Evolutionary conservation across 208 protist genomes (phyloP), one percentile per base, ranked within the genome.

Genomic region (Trypanosoma mega): DNA sequence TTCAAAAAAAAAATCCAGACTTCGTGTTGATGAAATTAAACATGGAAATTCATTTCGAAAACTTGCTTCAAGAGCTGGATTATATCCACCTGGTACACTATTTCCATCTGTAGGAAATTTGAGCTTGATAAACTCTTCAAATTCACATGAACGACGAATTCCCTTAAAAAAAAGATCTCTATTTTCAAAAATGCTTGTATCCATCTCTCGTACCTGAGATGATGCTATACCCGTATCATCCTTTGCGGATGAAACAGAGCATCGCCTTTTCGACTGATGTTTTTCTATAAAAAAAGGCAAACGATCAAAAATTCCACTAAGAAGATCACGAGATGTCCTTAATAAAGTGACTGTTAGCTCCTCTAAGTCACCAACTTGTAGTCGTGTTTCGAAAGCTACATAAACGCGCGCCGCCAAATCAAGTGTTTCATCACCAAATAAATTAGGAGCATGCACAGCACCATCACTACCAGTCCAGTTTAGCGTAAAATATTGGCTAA

Each of bases 41-140:
- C 57, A 56, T 29, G 88, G 88, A 70, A 90, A 72, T 63, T 94
- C 88, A 51, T 92, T 71, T 21, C 71, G 68, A 18, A 77, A 62
- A 60, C 61, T 73, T 20, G 44, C 56, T 49, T 74, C 46, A 26
- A 74, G 23, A 23, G 48, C 20, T 33, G 53, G 52, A 37, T 74
- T 20, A 45, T 78, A 50, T 21, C 58, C 57, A 29, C 80, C 74
- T 39, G 68, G 67, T 36, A 80, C 39, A 9, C 49, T 37, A 8
- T 72, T 66, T 49, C 78, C 76, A 34, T 72, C 73, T 30, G 74
- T 82, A 9, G 77, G 43, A 43, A 90, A 68, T 41, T 44, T 41
- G n/a, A 64, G 37, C 64, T 62, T 27, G 23, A 72, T 43, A n/a
- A 57, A 44, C 41, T 70, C 47, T 45, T 39, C 29, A 62, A 60